phyloP scores from a whole-genome alignment of 805 yeast species.

The Candida gorgasii region DNA sequence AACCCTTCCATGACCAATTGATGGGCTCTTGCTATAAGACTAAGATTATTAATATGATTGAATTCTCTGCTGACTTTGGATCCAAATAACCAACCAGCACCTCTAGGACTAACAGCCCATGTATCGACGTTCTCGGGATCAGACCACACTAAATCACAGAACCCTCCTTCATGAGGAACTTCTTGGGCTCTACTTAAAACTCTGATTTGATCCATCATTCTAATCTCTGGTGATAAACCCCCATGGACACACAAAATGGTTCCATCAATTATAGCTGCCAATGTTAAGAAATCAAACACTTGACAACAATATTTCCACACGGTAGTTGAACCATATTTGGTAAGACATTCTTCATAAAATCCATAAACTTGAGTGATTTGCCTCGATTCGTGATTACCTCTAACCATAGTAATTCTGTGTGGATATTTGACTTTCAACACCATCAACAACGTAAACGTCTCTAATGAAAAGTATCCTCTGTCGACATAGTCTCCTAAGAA shows the following conservation, averaged over 20 bases:
- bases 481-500: slow-evolving; percentile 96
- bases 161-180: slow-evolving; percentile 98
- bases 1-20: slow-evolving; percentile 99
- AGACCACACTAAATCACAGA: slow-evolving; percentile 96
- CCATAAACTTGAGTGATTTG: slow-evolving; percentile 99
- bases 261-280: slow-evolving; percentile 96
- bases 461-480: slow-evolving; percentile 94
- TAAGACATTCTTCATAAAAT: slow-evolving; percentile 91
- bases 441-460: slow-evolving; percentile 92
- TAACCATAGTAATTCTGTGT: slow-evolving; percentile 78
- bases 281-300: slow-evolving; percentile 88
- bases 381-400: slow-evolving; percentile 97
- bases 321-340: slow-evolving; percentile 90
- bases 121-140: slow-evolving; percentile 98
- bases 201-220: slow-evolving; percentile 95
- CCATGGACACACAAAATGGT: slow-evolving; percentile 95
- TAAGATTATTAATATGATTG: slow-evolving; percentile 89
- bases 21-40: slow-evolving; percentile 92
- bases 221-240: slow-evolving; percentile 93
- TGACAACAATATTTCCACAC: slow-evolving; percentile 98
- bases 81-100: slow-evolving; percentile 98
- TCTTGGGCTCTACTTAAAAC: slow-evolving; percentile 95
- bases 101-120: slow-evolving; percentile 98
- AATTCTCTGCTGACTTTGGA: slow-evolving; percentile 92
- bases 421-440: slow-evolving; percentile 90